Base-by-base conservation (phyloP, 768 basidiomycete species). In the Cubamyces lactineus region DNA sequence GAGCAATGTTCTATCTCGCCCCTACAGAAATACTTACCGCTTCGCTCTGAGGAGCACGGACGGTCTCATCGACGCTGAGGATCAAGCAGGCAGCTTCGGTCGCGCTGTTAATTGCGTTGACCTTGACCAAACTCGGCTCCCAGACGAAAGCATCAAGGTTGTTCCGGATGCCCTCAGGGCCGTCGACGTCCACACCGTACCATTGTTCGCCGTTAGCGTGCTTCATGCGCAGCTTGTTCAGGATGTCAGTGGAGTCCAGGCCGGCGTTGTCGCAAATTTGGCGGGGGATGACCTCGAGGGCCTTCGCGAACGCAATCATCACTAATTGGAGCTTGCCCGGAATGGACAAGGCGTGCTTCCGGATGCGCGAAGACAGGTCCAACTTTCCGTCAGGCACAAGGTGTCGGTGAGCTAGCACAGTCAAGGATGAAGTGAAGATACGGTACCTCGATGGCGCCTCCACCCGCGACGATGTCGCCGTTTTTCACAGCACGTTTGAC, bases 221-320 rank as follows among this genome's bases (percentile, higher is more conserved):
- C 67, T 89, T 88, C 94, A 97, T 98, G 55, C 97, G 89, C 57
- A 99, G 85, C 74, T 97, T 97, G 79, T 98, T 98, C 47, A 99
- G 79, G 57, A 98, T 87, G 72, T 98, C 97, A 5, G 96, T 98
- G 2, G 97, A 95, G 76, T 99, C 97, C 30, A 98, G 78, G 21
- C 97, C 97, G 9, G 97, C 97, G 71, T 99, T 99, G 75, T 98
- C 96, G 74, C 93, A 98, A 61, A 99, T 98, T 74, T 98, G 96
- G 30, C 97, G 88, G 28, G 97, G 97, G 71, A 99, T 98, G 66
- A 97, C 87, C 77, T 99, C 97, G 40, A 99, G 84, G 0, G 97
- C 94, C 73, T 96, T 96, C 56, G 97, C 97, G 70, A 97, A 96
- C 0, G 96, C 91, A n/a, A 86, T 83, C 74, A 98, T 87, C 70